Base-by-base conservation (phyloP, 1,284 basidiomycete genomes). In the Phylloboletellus chloephorus region DNA sequence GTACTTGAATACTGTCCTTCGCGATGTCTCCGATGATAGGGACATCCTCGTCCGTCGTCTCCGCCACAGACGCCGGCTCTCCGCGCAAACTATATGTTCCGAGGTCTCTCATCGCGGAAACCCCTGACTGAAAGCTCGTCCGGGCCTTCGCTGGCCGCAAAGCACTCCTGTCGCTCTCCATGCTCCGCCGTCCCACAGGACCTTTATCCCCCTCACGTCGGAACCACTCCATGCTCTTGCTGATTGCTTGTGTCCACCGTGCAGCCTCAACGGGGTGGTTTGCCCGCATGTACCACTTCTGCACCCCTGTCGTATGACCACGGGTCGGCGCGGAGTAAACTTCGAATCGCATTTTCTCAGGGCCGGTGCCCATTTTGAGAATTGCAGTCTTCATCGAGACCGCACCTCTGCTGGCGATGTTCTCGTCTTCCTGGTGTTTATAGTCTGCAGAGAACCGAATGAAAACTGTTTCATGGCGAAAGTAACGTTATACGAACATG, bases 201-300 rank as follows among this genome's bases (percentile, higher is more conserved):
- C 12, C 20, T 23, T 46, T 58, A 22, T 53, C 54, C 13, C 53
- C 53, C 21, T 52, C 60, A 7, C 60, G 59, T 32, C 62, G 63
- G 37, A 67, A 67, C 70, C 78, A 83, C 24, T 90, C 85, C 46
- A 91, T 83, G 52, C 81, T 84, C 56, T 78, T 78, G 19, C 68
- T 66, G 34, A 95, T 74, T 0, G 82, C 83, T 47, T 87, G 80
- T 8, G 58, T 77, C 92, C 92, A 96, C n/a, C 89, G 74, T 3
- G 83, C 75, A 2, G 90, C 88, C 62, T 96, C 92, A 3, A 88
- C 87, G 0, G 87, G 86, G 48, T 94, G 90, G 45, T 85, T 89
- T 0, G 92, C 93, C 51, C 89, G 90, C 60, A 98, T 74, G 59
- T 88, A 96, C 78, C 93, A 90, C 60, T 87, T 90, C 52, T 86